Evolutionary conservation across 1,284 basidiomycete species (phyloP), one percentile per base, ranked within the genome.

Genomic region (Porodaedalea pini): DNA sequence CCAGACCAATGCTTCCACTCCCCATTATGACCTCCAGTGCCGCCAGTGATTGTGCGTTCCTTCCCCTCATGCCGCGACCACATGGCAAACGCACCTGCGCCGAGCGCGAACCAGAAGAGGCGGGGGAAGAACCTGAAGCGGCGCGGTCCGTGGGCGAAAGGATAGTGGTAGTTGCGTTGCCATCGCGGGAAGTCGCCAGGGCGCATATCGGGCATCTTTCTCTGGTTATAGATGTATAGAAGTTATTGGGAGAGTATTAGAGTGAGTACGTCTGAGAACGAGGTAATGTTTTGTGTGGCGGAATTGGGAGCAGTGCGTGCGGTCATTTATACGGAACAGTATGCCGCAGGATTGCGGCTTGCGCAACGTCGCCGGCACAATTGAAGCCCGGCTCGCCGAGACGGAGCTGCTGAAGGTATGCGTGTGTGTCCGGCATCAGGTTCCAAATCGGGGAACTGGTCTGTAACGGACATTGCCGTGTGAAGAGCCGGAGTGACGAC

Each of bases 21-120:
- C 37, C 73, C 71, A 17, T 72, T 72, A 73, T 74, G 76, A 29
- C 72, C 73, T 61, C 72, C 73, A n/a, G 41, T 74, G 57, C 57
- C 54, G 49, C 59, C 66, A 45, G 59, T 56, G 40, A 52, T 58
- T 17, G 43, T 29, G 53, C 62, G 39, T 36, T 56, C 56, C 62
- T 31, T 62, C 44, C 61, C 43, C 53, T 68, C 64, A 21, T 52
- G 40, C 37, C 68, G 62, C 36, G 68, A 70, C 75, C 75, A 86
- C 64, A 71, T 74, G 4, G 78, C 74, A 2, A 83, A 79, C 40
- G 74, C 67, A 2, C 71, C 73, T 3, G 81, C 85, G 56, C 86
- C 86, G 61, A 87, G 27, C 61, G 77, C 13, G 73, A 88, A 86
- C 86, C 86, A 88, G 66, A 88, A 45, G 58, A 85, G 45, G 61